Percentiles rank a stretch among this genome's conserved stretches.
Conservation (phyloP, 2,329 filamentous ascomycete species). For the Colletotrichum paranaense region DNA sequence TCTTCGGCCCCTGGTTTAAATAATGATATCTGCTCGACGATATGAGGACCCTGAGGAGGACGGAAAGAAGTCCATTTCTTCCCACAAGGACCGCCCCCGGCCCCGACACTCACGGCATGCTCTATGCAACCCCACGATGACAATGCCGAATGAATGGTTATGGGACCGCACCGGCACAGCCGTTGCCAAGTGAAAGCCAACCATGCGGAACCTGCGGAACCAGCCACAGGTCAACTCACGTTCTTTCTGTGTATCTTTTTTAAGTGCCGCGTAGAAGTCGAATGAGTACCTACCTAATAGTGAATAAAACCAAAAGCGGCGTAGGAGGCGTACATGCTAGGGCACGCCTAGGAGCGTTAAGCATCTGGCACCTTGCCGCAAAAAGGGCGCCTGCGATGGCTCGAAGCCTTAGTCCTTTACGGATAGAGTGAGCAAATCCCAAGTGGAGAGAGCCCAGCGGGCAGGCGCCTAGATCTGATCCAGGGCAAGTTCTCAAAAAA, state of each 20-base stretch:
- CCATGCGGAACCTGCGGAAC: background rate
- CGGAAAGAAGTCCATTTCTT: background rate
- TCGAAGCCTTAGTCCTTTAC: too few relatives aligned
- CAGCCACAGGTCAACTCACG: background rate
- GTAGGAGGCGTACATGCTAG: conserved; percentile 11
- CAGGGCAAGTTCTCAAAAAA: background rate
- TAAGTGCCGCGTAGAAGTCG: background rate
- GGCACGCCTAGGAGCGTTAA: conserved; percentile 13
- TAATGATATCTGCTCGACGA: background rate
- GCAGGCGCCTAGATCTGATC: conserved; percentile 11
- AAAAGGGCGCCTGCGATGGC: background rate
- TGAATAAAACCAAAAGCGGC: background rate
- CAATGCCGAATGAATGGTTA: background rate
- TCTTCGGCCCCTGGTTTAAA: background rate
- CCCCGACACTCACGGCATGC: background rate
- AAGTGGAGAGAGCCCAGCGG: conserved; percentile 10
- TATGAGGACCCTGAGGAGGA: background rate
- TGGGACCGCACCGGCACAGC: background rate
- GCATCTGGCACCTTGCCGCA: background rate
- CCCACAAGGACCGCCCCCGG: background rate
- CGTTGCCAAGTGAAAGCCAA: conserved; percentile 29
- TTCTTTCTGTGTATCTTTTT: too few relatives aligned
- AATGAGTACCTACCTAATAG: background rate
- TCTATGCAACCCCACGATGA: background rate
- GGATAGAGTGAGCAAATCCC: background rate